Evolutionary conservation across 2,329 filamentous ascomycete genomes (phyloP).

Genomic region (Aspergillus glaucus): DNA sequence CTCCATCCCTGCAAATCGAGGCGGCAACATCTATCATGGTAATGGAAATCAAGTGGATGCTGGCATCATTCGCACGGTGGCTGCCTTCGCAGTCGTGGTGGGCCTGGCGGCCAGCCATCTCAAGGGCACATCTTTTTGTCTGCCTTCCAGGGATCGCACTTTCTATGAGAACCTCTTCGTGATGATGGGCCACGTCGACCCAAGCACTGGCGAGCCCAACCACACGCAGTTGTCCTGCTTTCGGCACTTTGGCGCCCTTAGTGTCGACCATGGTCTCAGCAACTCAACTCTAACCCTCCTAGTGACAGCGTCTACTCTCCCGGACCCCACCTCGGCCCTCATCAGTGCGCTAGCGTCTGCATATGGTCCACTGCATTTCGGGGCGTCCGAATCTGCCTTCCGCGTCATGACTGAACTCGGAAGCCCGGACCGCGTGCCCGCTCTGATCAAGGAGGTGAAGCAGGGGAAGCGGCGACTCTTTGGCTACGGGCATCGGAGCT

Average conservation of each 20-base stretch:
- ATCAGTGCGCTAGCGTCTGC: slow-evolving; percentile 46
- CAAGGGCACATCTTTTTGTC: slow-evolving; percentile 47
- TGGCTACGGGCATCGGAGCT: slow-evolving; percentile 45
- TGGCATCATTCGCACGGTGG: neutral
- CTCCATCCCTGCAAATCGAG: slow-evolving; percentile 1
- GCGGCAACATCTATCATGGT: neutral
- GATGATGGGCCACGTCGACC: slow-evolving; percentile 47
- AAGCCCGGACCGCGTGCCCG: slow-evolving; percentile 45
- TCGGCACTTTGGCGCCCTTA: slow-evolving; percentile 48
- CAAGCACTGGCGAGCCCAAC: slow-evolving; percentile 43
- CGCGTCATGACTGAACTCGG: slow-evolving; percentile 50
- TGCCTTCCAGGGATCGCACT: slow-evolving; percentile 41
- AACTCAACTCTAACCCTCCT: slow-evolving; percentile 51
- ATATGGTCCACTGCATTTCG: slow-evolving; percentile 51
- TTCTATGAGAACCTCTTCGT: slow-evolving; percentile 51
- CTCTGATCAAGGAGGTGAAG: slow-evolving; percentile 47
- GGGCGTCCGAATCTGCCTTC: slow-evolving; percentile 51
- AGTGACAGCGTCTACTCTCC: slow-evolving; percentile 48
- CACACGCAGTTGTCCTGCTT: slow-evolving; percentile 42
- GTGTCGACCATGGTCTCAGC: slow-evolving; percentile 53
- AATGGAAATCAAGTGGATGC: slow-evolving; percentile 2
- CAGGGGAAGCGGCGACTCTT: slow-evolving; percentile 47
- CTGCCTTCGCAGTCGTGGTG: slow-evolving; percentile 16
- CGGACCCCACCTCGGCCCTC: slow-evolving; percentile 47
- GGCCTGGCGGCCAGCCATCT: slow-evolving; percentile 47